Base-by-base conservation (phyloP, 371 early-diverging fungal species). In the Mortierella sp. region DNA sequence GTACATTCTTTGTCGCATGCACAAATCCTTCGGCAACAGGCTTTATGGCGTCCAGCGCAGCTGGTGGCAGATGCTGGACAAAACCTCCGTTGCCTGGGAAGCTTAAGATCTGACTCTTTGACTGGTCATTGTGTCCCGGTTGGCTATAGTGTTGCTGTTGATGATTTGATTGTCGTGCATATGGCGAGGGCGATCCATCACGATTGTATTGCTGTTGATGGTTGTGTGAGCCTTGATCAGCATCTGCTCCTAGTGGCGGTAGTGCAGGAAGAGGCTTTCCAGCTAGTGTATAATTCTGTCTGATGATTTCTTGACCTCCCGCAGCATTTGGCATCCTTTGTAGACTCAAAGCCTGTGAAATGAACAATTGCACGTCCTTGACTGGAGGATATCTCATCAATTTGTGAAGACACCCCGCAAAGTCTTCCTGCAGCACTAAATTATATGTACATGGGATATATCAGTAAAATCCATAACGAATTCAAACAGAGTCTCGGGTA, bases 361-460 rank as follows among this genome's bases (percentile, higher is more conserved):
- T 89, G 18, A 93, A 83, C 14, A 85, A 75, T 16, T 87, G 86
- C 0, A 90, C 88, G 47, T 88, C 88, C 16, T 85, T 83, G 45
- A 91, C 75, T 8, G 90, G 84, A 2, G 96, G 92, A 37, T 89
- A 90, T 49, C 93, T 89, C 94, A 97, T 93, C 71, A 97, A 83
- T 59, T 89, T 81, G 49, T 91, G 93, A 57, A 97, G 83, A 49
- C 93, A 92, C 62, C 86, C 89, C 1, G 94, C 87, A 78, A 94
- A 96, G 70, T 96, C 97, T 24, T 87, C 85, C 3, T 86, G 86
- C 18, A 97, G 55, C 43, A 96, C 95, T 95, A 68, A 0, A 16
- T 70, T 28, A 16, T 0, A 14, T 12, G 28, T 6, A 8, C 1
- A 55, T 55, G 55, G 9, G 24, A 55, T 24, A 55, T 26, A 55